Evolutionary conservation across 192 early-diverging fungal genomes (phyloP).

Genomic region (Ramicandelaber brevisporus): DNA sequence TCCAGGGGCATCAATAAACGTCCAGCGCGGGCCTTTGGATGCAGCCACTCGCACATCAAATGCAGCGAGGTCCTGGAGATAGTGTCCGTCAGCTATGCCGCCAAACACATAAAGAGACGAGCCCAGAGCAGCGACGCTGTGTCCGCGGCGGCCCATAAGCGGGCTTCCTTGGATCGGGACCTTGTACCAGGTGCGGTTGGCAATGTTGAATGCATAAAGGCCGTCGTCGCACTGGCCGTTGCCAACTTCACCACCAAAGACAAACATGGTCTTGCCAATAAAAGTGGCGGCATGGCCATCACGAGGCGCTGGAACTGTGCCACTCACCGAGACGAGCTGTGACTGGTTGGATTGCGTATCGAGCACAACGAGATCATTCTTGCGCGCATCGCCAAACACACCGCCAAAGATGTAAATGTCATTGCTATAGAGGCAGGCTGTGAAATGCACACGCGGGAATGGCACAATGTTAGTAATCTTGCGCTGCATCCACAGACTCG

Average conservation of each 20-base stretch:
- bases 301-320: slow-evolving; percentile 12
- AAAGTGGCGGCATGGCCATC: slow-evolving; percentile 18
- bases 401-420: too few species aligned
- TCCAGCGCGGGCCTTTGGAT: slow-evolving; percentile 11
- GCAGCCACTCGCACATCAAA: slow-evolving; percentile 16
- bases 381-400: too few species aligned
- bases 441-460: too few species aligned
- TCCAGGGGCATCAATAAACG: slow-evolving; percentile 1
- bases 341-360: too few species aligned
- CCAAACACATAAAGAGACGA: slow-evolving; percentile 18
- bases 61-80: slow-evolving; percentile 16
- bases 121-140: slow-evolving; percentile 11
- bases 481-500: too few species aligned
- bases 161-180: slow-evolving; percentile 15
- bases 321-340: slow-evolving; percentile 5
- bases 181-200: slow-evolving; percentile 19
- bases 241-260: slow-evolving; percentile 18
- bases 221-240: slow-evolving; percentile 12
- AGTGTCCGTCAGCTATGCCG: slow-evolving; percentile 12
- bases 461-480: too few species aligned
- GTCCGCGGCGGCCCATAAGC: slow-evolving; percentile 15
- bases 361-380: too few species aligned
- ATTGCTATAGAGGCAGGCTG: too few species aligned
- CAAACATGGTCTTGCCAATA: slow-evolving; percentile 22
- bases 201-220: slow-evolving; percentile 19